A percentile compares a stretch with the other conserved stretches of the same genome.
phyloP scores from a whole-genome alignment of 768 basidiomycete species.

The Boletus speciosus region DNA sequence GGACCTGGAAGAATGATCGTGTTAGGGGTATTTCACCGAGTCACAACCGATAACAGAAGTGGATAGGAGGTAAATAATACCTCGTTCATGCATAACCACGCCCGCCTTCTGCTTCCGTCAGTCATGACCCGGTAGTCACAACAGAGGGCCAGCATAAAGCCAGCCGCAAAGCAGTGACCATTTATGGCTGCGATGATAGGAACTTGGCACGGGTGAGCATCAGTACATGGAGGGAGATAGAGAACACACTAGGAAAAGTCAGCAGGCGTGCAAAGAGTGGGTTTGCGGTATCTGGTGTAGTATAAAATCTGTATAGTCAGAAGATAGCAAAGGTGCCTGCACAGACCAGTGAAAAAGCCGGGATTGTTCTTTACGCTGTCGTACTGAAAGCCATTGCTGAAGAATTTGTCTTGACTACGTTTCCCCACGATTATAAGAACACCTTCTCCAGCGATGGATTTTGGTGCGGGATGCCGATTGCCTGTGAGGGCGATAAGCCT shows the following conservation, averaged over 20 bases:
- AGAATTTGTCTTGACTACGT: conserved; percentile 79
- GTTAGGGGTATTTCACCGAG: not conserved
- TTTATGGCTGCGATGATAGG: conserved; percentile 79
- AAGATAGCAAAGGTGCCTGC: not conserved
- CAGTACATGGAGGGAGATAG: not conserved
- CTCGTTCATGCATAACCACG: conserved; percentile 94
- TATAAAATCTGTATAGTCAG: conserved; percentile 1
- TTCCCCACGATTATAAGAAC: conserved; percentile 76
- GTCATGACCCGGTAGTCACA: conserved; percentile 93
- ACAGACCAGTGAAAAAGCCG: conserved; percentile 64
- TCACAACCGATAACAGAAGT: not conserved
- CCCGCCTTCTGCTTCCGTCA: conserved; percentile 69
- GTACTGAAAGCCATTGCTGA: conserved; percentile 80
- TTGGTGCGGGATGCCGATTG: conserved; percentile 36
- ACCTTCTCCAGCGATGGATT: conserved; percentile 45
- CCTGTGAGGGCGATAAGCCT: conserved; percentile 45
- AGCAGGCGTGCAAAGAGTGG: conserved; percentile 68
- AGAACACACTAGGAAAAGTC: conserved; percentile 66
- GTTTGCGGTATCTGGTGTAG: conserved; percentile 60
- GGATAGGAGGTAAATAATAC: conserved; percentile 31
- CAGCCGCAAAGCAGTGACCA: conserved; percentile 85
- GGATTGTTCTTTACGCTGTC: conserved; percentile 47
- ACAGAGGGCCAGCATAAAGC: conserved; percentile 70
- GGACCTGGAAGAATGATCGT: conserved; percentile 45
- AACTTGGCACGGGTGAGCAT: conserved; percentile 41